A percentile compares a stretch with the other conserved stretches of the same genome.
Conservation (phyloP, 106 monocot genomes). For the Triglochin maritima region DNA sequence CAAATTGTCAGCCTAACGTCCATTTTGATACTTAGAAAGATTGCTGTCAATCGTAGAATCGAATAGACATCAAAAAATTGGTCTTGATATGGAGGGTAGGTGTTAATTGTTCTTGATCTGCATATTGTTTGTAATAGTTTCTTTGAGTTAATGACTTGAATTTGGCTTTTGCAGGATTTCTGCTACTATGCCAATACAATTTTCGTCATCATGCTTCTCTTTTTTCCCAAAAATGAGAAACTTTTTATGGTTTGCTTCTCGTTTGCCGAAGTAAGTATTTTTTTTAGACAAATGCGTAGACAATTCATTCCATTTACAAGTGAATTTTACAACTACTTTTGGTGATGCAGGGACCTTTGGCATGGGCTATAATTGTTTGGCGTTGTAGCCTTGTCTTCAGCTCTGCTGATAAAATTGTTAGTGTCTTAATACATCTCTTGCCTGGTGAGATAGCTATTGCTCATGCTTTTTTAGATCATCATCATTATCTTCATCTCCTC, state of each 20-base stretch:
- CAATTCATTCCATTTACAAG: neutral
- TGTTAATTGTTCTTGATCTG: neutral
- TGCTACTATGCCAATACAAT: constrained; percentile 99
- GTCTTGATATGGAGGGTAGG: too few species aligned
- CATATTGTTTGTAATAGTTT: neutral
- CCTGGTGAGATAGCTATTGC: constrained; percentile 50
- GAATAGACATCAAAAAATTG: too few species aligned
- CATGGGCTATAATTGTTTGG: constrained; percentile 99
- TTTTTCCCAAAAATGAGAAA: constrained; percentile 90
- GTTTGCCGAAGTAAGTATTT: constrained; percentile 85
- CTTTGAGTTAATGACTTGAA: neutral
- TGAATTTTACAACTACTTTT: neutral
- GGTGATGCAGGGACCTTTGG: constrained; percentile 63
- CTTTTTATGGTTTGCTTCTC: constrained; percentile 99
- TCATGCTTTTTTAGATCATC: neutral
- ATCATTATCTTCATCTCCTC: neutral
- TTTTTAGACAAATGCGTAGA: neutral
- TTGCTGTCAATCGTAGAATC: too few species aligned
- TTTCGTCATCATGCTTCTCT: constrained; percentile 78
- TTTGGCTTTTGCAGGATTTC: constrained; percentile 66
- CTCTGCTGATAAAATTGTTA: constrained; percentile 94
- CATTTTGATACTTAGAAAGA: too few species aligned
- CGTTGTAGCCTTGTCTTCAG: constrained; percentile 95
- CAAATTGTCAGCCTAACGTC: too few species aligned
- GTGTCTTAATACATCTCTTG: constrained; percentile 95